These are phyloP conservation scores for Klebsormidium nitens DNA, from an alignment of 139 green algal species.

Conservation along the genomic window DNA sequence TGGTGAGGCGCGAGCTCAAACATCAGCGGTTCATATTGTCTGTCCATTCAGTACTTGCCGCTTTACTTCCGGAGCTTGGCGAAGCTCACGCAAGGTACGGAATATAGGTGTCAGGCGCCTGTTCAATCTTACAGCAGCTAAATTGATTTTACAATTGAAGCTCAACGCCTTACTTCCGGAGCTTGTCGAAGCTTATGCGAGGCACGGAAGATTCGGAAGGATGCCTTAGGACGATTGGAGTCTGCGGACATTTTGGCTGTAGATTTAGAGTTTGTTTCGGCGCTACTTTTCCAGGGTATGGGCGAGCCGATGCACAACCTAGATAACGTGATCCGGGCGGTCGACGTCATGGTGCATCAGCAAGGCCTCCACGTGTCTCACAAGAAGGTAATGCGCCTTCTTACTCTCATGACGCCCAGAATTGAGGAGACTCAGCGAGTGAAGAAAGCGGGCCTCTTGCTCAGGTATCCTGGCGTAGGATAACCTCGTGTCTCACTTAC, in stretches of 20 bases:
- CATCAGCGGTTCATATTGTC: slow-evolving; percentile 49
- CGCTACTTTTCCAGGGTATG: too few species aligned
- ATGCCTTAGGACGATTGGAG: too few species aligned
- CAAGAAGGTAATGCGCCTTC: slow-evolving; percentile 53
- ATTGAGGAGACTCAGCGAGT: background rate
- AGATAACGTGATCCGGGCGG: slow-evolving; percentile 54
- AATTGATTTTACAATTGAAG: background rate
- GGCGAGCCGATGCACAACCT: slow-evolving; percentile 81
- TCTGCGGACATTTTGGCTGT: too few species aligned
- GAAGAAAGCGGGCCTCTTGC: too few species aligned
- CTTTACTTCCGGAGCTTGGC: background rate
- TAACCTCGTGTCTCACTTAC: too few species aligned
- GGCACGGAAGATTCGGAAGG: too few species aligned
- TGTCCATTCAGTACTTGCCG: background rate
- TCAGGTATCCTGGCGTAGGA: too few species aligned
- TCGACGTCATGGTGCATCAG: slow-evolving; percentile 62
- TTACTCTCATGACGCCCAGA: background rate
- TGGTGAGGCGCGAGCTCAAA: slow-evolving; percentile 47
- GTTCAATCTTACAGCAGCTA: background rate
- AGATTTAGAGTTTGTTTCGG: too few species aligned
- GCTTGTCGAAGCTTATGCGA: background rate
- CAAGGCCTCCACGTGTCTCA: slow-evolving; percentile 64
- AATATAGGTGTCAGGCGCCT: background rate
- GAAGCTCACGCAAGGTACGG: background rate
- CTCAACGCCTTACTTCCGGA: background rate